Base-by-base conservation (phyloP, 768 basidiomycete species). In the Inosperma sp. region DNA sequence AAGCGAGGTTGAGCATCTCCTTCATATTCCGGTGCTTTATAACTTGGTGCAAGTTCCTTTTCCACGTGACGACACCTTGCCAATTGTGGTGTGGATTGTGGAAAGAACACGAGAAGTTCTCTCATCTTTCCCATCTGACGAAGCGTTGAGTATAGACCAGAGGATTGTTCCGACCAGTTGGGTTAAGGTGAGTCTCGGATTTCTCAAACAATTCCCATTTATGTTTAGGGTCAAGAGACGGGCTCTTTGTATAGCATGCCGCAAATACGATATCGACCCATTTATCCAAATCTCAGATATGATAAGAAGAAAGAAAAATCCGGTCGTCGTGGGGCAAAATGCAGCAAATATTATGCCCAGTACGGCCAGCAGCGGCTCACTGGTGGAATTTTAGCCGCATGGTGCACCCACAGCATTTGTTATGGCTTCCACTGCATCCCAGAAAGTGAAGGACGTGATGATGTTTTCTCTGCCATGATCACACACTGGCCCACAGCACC, bases 391-490 rank as follows among this genome's bases (percentile, higher is more conserved):
- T 7, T 41, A 17, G 40, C 40, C 10, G 40, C 14, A 2, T 40
- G 39, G 39, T 40, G 39, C 39, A 40, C 39, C 6, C 39, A 40
- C 12, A 40, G 39, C 21, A 40, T 40, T 1, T 40, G 21, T 23
- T 67, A 66, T 52, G 64, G 68, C 1, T 69, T 69, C 41, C 66
- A 70, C 39, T 65, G 61, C 45, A 72, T 71, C 13, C 69, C 68
- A 0, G 37, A 52, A 14, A 64, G 59, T 4, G 69, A 72, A 53
- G 69, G 70, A 1, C 42, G 65, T 0, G 70, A 72, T 46, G 65
- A 72, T 54, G 66, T 71, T 1, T 72, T 72, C 48, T 70, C 65
- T 0, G 68, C 69, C 1, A 53, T 70, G 4, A 49, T 65, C 13
- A 69, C 67, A 3, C 56, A 53, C 2, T 71, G 65, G 62, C 36